A percentile compares a stretch with the other conserved stretches of the same genome.
Conservation (phyloP, 257 asterid genomes). For the Nicotiana noctiflora region DNA sequence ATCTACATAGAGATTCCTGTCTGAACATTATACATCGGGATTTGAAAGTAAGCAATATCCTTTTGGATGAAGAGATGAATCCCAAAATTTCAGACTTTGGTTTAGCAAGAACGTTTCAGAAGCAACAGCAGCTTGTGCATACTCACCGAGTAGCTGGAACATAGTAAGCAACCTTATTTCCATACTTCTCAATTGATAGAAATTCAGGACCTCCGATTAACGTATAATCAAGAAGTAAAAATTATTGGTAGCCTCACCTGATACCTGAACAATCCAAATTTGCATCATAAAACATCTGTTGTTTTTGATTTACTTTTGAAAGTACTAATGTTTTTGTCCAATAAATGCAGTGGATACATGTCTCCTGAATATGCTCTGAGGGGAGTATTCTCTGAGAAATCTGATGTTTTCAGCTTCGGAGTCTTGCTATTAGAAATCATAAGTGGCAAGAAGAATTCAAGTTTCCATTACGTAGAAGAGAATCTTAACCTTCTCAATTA, state of each 20-base stretch:
- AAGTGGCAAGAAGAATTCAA: conserved; percentile 13
- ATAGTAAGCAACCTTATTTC: conserved; percentile 9
- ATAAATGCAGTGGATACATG: conserved; percentile 20
- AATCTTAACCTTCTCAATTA: conserved; percentile 7
- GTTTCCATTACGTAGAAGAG: conserved; percentile 9
- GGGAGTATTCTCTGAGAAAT: conserved; percentile 12
- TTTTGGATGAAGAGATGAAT: conserved; percentile 24
- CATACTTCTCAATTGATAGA: not conserved
- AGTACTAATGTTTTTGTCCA: not conserved
- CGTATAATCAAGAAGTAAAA: not conserved
- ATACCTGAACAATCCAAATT: not conserved
- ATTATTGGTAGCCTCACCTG: not conserved
- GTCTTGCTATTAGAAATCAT: conserved; percentile 13
- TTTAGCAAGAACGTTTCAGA: conserved; percentile 25
- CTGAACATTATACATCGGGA: conserved; percentile 27
- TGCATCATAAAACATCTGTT: not conserved
- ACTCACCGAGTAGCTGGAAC: conserved; percentile 31
- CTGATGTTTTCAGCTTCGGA: conserved; percentile 18
- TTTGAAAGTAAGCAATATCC: conserved; percentile 23
- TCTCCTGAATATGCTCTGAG: conserved; percentile 16
- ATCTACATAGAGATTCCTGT: conserved; percentile 28
- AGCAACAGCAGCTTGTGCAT: conserved; percentile 13
- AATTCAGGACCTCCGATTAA: not conserved
- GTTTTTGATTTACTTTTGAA: not conserved
- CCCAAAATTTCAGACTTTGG: conserved; percentile 33